A percentile compares a stretch with the other conserved stretches of the same genome.
Evolutionary conservation across 768 basidiomycete genomes (phyloP).

Genomic region (Agrocybe praecox): DNA sequence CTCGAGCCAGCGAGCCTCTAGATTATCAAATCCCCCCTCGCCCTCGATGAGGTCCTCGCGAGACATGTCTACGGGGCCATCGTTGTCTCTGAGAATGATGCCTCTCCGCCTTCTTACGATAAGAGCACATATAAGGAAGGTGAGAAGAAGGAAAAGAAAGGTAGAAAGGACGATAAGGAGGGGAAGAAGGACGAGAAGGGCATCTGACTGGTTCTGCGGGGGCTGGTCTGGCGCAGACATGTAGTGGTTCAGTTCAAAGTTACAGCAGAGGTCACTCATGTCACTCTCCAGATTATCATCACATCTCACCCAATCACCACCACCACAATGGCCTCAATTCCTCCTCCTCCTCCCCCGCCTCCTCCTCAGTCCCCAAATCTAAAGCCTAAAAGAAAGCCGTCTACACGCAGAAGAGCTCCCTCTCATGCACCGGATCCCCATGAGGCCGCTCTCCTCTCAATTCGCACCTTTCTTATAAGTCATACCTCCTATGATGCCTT

Average conservation of each 20-base stretch:
- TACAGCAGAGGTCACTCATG: background rate
- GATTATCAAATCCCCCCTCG: constrained; percentile 91
- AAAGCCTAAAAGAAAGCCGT: constrained; percentile 46
- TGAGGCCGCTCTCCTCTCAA: constrained; percentile 65
- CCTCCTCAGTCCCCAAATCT: constrained; percentile 52
- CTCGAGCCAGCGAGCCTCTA: constrained; percentile 95
- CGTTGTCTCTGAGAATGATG: constrained; percentile 80
- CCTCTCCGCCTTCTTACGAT: constrained; percentile 77
- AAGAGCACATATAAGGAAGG: constrained; percentile 90
- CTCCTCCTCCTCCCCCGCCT: constrained; percentile 47
- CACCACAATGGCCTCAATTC: constrained; percentile 44
- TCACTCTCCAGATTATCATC: constrained; percentile 1
- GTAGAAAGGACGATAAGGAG: constrained; percentile 93
- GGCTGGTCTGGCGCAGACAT: constrained; percentile 13
- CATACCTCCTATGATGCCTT: constrained; percentile 95
- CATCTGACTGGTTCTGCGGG: constrained; percentile 48
- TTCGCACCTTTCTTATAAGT: constrained; percentile 82
- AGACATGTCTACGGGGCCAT: constrained; percentile 93
- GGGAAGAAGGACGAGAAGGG: constrained; percentile 87
- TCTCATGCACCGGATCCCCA: constrained; percentile 75
- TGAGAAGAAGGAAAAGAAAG: constrained; percentile 87
- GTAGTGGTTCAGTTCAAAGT: background rate
- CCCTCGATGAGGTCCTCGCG: constrained; percentile 88
- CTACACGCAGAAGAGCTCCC: constrained; percentile 55
- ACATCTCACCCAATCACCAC: constrained; percentile 16